Base-by-base conservation (phyloP, 345 rosid genomes). In the Lenwebbia sp. region DNA sequence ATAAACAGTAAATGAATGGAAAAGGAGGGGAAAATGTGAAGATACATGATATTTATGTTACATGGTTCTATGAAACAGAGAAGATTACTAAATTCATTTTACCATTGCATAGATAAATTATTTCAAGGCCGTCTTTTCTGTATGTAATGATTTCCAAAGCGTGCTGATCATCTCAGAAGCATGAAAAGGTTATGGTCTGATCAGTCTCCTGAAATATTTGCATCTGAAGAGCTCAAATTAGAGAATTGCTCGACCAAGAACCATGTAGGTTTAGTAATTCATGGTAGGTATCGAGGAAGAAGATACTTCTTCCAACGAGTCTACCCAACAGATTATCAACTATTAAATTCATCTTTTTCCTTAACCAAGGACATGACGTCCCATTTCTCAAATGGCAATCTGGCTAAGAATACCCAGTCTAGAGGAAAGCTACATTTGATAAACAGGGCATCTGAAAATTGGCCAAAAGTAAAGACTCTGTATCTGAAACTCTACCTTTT, bases 41-140 rank as follows among this genome's bases (percentile, higher is more conserved):
- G 60, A 58, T 8, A 58, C 13, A 6, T 13, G 19, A 58, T 28
- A 13, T n/a, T 58, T 33, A 58, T 1, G 19, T 58, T 58, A 5
- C 1, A 2, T 1, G 33, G 33, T 5, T 58, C 1, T 2, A 26
- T 26, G 1, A 0, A 58, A n/a, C 1, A 58, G 70, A n/a, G 28
- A 57, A 58, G 33, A 0, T n/a, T n/a, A 58, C 1, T 1, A 12
- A 58, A n/a, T 58, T 58, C 9, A 58, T 58, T 6, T n/a, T 58
- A 58, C n/a, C 1, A 58, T 13, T 13, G 70, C 37, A 6, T 3
- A 58, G 70, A 58, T 7, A 5, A 58, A 58, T 1, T 58, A n/a
- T n/a, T n/a, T 58, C 4, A 13, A n/a, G 8, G 7, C 70, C 33
- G 0, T n/a, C 2, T n/a, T n/a, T 26, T 58, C 70, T n/a, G 17